Conservation (phyloP, 179 eudicot species). For the Nepenthes alata region DNA sequence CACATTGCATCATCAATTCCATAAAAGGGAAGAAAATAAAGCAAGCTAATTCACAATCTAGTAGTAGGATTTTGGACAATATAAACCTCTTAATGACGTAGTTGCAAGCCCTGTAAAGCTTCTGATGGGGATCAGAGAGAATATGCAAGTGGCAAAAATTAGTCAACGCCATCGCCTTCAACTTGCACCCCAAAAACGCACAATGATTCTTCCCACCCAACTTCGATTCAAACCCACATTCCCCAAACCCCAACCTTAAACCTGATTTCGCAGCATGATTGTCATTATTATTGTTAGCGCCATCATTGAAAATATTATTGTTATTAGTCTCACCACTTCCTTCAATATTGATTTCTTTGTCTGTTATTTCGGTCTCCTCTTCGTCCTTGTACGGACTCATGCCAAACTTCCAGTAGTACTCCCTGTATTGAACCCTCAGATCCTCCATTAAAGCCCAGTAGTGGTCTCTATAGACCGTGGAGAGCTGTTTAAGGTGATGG, state of each 20-base stretch:
- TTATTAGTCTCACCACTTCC: conserved; percentile 23
- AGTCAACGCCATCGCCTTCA: conserved; percentile 51
- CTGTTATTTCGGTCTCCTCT: conserved; percentile 1
- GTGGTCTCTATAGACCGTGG: conserved; percentile 26
- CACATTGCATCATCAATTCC: too few relatives aligned
- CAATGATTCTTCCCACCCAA: conserved; percentile 20
- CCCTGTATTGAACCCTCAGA: conserved; percentile 21
- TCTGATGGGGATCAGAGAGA: conserved; percentile 40
- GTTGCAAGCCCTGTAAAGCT: conserved; percentile 43
- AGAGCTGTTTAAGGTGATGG: conserved; percentile 15
- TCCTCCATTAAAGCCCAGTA: conserved; percentile 45
- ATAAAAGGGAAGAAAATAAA: too few relatives aligned
- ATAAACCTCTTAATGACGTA: conserved; percentile 33
- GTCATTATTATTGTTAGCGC: background rate
- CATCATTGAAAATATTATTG: background rate
- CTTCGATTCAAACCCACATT: conserved; percentile 31
- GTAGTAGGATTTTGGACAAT: too few relatives aligned
- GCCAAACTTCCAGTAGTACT: conserved; percentile 39
- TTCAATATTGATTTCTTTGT: conserved; percentile 10
- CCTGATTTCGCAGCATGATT: too few relatives aligned
- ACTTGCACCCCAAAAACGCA: conserved; percentile 29
- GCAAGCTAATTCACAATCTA: too few relatives aligned
- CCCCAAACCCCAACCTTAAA: conserved; percentile 5
- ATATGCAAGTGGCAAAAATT: conserved; percentile 40
- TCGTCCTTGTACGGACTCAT: conserved; percentile 24